Evolutionary conservation across 352 stramenopile genomes (phyloP), one percentile per base, ranked within the genome.

Genomic region (Elongisporangium prolatum): DNA sequence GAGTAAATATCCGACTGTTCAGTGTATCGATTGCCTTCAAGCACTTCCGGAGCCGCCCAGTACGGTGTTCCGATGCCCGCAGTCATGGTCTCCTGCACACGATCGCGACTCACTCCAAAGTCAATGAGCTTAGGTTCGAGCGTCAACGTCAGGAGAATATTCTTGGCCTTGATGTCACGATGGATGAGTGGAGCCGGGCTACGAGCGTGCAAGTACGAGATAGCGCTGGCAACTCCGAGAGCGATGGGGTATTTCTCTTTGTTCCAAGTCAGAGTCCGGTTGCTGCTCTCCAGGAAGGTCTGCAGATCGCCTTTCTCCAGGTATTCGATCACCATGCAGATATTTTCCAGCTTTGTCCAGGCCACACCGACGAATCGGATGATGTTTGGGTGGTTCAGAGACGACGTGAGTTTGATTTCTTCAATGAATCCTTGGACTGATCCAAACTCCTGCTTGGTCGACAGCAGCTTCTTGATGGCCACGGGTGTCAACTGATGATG

Each of bases 281-380:
- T 61, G 6, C 75, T 61, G 9, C 56, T 52, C 18, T 74, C 63
- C 22, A 86, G 50, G 54, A 77, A 68, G 4, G 60, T 67, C 24
- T 74, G 72, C 17, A 86, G 28, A 40, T 86, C 77, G 2, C 77
- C 77, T 34, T 55, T 65, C 2, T 67, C 57, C 56, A 86, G 67
- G 56, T 71, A 83, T 52, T 86, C 77, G 37, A 84, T 72, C 18
- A 81, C 69, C 57, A 83, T 75, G n/a, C 58, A 68, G 18, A 86
- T 58, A 52, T 86, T 72, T 16, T 80, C 65, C 18, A 84, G 52
- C 20, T 63, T 77, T 40, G 65, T 83, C 74, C 77, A 84, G 2
- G 72, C 71, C 9, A 86, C 74, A 13, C 77, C 75, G 22, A 82
- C 64, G 57, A 85, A 71, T 18, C 52, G 56, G 20, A 85, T 64